Evolutionary conservation across 2,329 filamentous ascomycete genomes (phyloP).

Genomic region (Aureobasidium vineae): DNA sequence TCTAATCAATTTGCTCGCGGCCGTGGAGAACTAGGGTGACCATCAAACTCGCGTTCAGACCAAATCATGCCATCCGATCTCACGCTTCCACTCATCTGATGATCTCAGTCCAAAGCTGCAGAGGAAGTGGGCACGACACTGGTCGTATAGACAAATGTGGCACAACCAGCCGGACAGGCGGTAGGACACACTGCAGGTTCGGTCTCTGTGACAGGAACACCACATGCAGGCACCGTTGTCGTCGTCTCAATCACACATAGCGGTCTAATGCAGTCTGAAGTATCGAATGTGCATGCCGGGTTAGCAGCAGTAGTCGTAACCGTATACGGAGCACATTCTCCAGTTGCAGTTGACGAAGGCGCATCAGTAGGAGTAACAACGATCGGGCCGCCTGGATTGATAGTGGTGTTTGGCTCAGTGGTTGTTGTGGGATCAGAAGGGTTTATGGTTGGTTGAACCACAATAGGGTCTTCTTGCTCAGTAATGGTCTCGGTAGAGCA

Average conservation of each 20-base stretch:
- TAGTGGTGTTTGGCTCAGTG: background rate
- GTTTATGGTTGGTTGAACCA: background rate
- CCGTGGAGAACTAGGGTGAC: background rate
- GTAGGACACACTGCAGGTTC: conserved; percentile 29
- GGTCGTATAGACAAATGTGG: conserved; percentile 19
- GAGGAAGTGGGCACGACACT: background rate
- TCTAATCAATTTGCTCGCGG: background rate
- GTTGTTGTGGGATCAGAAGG: background rate
- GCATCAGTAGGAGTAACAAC: background rate
- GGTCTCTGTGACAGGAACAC: conserved; percentile 20
- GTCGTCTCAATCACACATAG: conserved; percentile 23
- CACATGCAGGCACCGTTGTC: conserved; percentile 24
- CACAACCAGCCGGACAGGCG: conserved; percentile 31
- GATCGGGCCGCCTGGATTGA: background rate
- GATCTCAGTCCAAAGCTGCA: background rate
- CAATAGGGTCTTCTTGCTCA: background rate
- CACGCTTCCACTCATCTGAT: background rate
- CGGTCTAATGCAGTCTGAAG: conserved; percentile 18
- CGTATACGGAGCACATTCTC: conserved; percentile 12
- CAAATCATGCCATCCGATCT: background rate
- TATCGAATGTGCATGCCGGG: conserved; percentile 20
- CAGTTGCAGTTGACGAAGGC: background rate
- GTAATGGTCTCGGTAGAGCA: conserved; percentile 1
- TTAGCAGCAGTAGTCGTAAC: conserved; percentile 18
- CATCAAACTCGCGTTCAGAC: background rate